Evolutionary conservation across 1,284 basidiomycete genomes (phyloP), one percentile per base, ranked within the genome.

Genomic region (Cutaneotrichosporon cyanovorans): DNA sequence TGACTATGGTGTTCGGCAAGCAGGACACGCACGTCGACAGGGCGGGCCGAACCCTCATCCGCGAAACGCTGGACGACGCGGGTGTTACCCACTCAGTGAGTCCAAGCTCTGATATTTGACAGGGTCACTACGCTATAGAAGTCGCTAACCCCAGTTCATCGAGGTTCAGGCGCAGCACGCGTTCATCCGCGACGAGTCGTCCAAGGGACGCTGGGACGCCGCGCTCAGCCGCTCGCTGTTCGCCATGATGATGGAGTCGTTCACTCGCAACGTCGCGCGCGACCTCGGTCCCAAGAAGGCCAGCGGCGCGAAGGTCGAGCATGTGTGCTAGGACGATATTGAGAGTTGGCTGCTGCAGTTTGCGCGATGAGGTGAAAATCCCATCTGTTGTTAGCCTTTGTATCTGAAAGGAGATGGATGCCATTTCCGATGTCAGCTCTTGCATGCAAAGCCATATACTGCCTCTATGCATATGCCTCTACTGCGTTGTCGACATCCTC

Each of bases 131-230:
- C n/a, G n/a, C n/a, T n/a, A n/a, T n/a, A n/a, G n/a, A n/a, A n/a
- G n/a, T 7, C 2, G 19, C 41, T 38, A 28, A 37, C 34, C 48
- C 10, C 66, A 93, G 87, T 88, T 91, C 63, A 73, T 91, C 48
- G 88, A 92, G 63, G 87, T 91, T 8, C 88, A 91, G 69, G 90
- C 89, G 0, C 89, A 92, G 61, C 90, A 93, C 60, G 90, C 90
- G 4, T 95, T 93, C 71, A 84, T 93, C 58, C 82, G 90, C 6
- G 90, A 93, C 67, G 86, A 90, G 61, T 78, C 79, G 3, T 88
- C 85, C 31, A 93, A 93, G 67, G 89, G 87, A 2, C 79, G 90
- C 43, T 95, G 88, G 87, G 90, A 95, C 63, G 87, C 88, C 9
- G 89, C 89, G 0, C 74, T 93, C 40, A 86, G 87, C 0, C 76